Evolutionary conservation across 2,329 filamentous ascomycete species (phyloP), one percentile per base, ranked within the genome.

Genomic region (Phialemoniopsis sp.): DNA sequence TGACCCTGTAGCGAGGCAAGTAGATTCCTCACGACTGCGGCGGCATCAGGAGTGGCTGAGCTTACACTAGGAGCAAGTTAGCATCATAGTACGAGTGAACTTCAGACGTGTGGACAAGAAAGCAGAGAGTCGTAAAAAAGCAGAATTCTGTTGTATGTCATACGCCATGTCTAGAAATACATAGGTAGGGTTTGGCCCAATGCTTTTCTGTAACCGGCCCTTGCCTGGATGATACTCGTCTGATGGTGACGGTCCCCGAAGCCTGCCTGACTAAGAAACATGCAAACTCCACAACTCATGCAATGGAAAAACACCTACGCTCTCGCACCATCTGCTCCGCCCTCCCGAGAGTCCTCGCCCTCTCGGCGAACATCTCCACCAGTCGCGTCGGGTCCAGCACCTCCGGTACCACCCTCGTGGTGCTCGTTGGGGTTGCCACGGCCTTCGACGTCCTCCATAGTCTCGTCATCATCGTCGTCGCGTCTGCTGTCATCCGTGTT

Each of bases 251-350:
- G 21, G 21, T 26, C 21, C 21, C 6, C 21, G 21, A 26, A 10
- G n/a, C n/a, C 21, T 26, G 21, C 21, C 21, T 26, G 21, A 26
- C 10, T 10, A 26, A 26, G 21, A 26, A 26, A 26, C 6, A 26
- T 26, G 21, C 21, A 26, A 26, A 10, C 21, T 26, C 21, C 21
- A 26, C 21, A 26, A 26, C 21, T 26, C 21, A 26, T 26, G 49
- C 50, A 50, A 51, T 48, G 49, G 48, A 54, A 62, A 67, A 60
- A 66, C 62, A 98, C 94, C 91, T 97, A 98, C 93, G 91, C 93
- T 96, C 93, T 82, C 69, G 88, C 94, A 58, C 94, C 93, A 67
- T 97, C 93, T 53, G 89, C 89, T 60, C 94, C 93, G 44, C 91
- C 93, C 66, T 95, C 89, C 68, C 94, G 78, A 48, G 91, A 81